Evolutionary conservation across 306 rosid species (phyloP), one percentile per base, ranked within the genome.

Genomic region (Gastrolobium bilobum): DNA sequence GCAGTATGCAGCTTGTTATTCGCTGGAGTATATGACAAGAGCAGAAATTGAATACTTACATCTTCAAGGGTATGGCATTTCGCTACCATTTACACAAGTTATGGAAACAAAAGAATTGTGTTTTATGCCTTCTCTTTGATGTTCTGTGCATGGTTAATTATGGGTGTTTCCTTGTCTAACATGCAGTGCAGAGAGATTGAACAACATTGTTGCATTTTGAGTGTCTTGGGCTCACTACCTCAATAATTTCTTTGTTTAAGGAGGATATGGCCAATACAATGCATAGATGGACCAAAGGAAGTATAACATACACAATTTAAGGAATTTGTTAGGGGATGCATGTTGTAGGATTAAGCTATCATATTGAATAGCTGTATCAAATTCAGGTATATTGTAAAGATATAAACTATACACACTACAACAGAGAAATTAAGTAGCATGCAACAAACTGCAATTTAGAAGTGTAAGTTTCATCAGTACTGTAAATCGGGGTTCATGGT

Each of bases 351-450:
- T 26, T 71, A 40, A 35, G 5, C 20, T 15, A 34, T 4, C 61
- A 64, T 9, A 29, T 73, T 43, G 59, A 66, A 31, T 68, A 35
- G 58, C 43, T 35, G 50, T 11, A 68, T 26, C 35, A 69, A 69
- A 58, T 35, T 43, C 58, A 78, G 35, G 56, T 30, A 48, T 37
- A 38, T 44, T 15, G 59, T 46, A 31, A 47, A 54, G 42, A 54
- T 50, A 38, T 50, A 68, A 57, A 4, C 7, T 7, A n/a, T 73
- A 39, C 10, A 5, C 6, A 20, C 37, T 10, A 20, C 30, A 47
- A 48, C 59, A 31, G 71, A 79, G 29, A 70, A 68, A 33, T 29
- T 13, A 71, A 39, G 59, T n/a, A 77, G 52, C 35, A 42, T 15
- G 40, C 48, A 73, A 53, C 11, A 20, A 31, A 62, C 14, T 26